Conservation (phyloP, 2,329 filamentous ascomycete species). For the Pyrenophora tritici-repentis region DNA sequence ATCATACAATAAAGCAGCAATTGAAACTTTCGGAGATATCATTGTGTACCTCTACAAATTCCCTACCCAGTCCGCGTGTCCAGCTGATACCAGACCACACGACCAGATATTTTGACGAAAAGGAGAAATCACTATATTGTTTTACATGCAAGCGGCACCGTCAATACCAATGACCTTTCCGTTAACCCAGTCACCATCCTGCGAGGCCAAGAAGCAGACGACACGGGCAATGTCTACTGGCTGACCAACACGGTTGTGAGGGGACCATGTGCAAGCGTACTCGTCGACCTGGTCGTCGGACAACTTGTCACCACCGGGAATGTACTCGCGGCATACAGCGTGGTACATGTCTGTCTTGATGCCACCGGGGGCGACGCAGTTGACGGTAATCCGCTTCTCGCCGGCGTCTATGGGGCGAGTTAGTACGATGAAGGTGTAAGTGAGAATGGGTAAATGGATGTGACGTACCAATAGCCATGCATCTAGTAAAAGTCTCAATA, state of each 20-base stretch:
- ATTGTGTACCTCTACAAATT: too few relatives aligned
- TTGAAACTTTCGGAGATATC: too few relatives aligned
- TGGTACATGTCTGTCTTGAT: slow-evolving; percentile 66
- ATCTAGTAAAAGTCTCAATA: slow-evolving; percentile 60
- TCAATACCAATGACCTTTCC: slow-evolving; percentile 59
- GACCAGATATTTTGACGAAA: too few relatives aligned
- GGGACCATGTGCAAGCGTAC: slow-evolving; percentile 68
- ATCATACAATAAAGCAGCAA: too few relatives aligned
- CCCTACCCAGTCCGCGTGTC: too few relatives aligned
- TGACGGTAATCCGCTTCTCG: slow-evolving; percentile 62
- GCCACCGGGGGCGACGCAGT: slow-evolving; percentile 64
- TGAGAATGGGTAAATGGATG: too few relatives aligned
- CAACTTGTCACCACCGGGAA: slow-evolving; percentile 61
- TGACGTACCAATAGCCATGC: slow-evolving; percentile 57
- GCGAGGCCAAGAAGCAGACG: slow-evolving; percentile 63
- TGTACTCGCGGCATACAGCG: slow-evolving; percentile 67
- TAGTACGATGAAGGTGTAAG: too few relatives aligned
- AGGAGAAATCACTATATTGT: not conserved
- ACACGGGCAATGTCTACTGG: slow-evolving; percentile 71
- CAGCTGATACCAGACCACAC: too few relatives aligned
- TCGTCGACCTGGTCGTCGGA: slow-evolving; percentile 64
- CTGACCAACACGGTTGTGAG: slow-evolving; percentile 67
- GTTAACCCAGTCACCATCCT: slow-evolving; percentile 63
- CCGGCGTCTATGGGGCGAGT: slow-evolving; percentile 49
- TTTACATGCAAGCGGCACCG: slow-evolving; percentile 51